Base-by-base conservation (phyloP, 1,284 basidiomycete genomes). In the Sporisorium graminicola region DNA sequence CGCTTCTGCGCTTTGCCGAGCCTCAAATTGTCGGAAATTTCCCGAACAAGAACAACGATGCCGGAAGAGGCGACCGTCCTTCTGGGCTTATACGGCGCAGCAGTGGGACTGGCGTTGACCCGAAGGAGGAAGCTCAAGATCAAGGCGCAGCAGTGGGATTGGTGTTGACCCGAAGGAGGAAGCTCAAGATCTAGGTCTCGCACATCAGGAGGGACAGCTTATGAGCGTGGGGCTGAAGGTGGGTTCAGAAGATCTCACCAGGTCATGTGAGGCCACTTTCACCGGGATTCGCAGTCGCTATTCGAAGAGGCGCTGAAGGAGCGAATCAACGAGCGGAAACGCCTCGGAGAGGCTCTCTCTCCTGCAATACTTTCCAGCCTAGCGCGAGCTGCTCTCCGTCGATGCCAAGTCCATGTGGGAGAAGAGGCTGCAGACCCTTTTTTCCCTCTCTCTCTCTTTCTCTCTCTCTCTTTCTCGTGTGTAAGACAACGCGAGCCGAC, bases 1-100 rank as follows among this genome's bases (percentile, higher is more conserved):
- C 29, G 20, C 27, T n/a, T n/a, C n/a, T 20, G 33, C 51, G 56
- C 47, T 42, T 58, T 58, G 57, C 58, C 58, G 50, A 44, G 58
- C 22, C 22, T 46, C 50, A 44, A 53, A 18, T 47, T 53, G 37
- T 26, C 12, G 42, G 22, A 47, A 40, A 33, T 52, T 61, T 61
- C 12, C 51, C 43, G 51, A 33, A 27, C 13, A 24, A 24, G 12
- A 10, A 35, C 33, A n/a, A n/a, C n/a, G n/a, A n/a, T n/a, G n/a
- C n/a, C 40, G 40, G 40, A 20, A 43, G 9, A 20, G 40, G 40
- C 40, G 4, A 43, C 40, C 6, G 16, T 40, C 37, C 18, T 40
- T n/a, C 16, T 5, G 18, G 40, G 40, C 40, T 43, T 20, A 20
- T n/a, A 8, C 40, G 9, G 40, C n/a, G 16, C 40, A 20, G n/a